Percentiles rank a stretch among this genome's conserved stretches.
These are phyloP conservation scores for Cryptococcus sp. DNA, from an alignment of 1,284 basidiomycete species.

Conservation along the genomic window DNA sequence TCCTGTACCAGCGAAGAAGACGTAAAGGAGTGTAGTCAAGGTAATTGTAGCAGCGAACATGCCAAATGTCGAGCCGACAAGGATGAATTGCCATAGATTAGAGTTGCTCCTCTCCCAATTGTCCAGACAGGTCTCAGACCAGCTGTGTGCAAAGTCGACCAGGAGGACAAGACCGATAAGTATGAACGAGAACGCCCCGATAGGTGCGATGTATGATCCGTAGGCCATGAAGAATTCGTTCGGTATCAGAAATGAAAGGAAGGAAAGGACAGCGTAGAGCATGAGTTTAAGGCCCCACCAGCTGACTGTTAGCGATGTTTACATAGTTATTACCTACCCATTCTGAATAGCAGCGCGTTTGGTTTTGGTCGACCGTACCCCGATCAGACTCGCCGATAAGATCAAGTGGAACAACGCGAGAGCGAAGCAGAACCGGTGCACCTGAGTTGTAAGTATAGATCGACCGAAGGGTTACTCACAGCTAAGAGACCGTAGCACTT, in stretches of 20 bases:
- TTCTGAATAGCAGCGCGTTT: conserved; percentile 95
- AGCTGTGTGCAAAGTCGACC: conserved; percentile 97
- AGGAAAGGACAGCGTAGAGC: conserved; percentile 75
- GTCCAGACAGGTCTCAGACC: conserved; percentile 95
- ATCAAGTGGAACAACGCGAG: conserved; percentile 86
- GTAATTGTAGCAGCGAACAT: conserved; percentile 83
- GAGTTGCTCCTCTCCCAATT: conserved; percentile 89
- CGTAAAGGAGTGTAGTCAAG: conserved; percentile 84
- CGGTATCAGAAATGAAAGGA: conserved; percentile 76
- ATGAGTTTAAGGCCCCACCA: conserved; percentile 99
- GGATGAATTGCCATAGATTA: conserved; percentile 93
- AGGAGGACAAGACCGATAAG: conserved; percentile 93
- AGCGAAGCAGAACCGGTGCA: conserved; percentile 96
- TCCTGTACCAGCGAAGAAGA: conserved; percentile 82
- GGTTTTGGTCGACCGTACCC: conserved; percentile 84
- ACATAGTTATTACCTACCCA: conserved; percentile 62
- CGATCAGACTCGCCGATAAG: conserved; percentile 75
- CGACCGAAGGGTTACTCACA: conserved; percentile 57
- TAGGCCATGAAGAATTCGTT: conserved; percentile 64
- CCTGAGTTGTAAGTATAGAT: conserved; percentile 56
- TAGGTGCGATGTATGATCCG: conserved; percentile 86
- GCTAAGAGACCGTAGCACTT: conserved; percentile 97
- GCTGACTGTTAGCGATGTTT: conserved; percentile 52
- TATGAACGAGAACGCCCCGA: conserved; percentile 93
- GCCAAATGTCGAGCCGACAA: conserved; percentile 87